Percentiles rank a stretch among this genome's conserved stretches.
Conservation (phyloP, 2,329 filamentous ascomycete genomes). For the Nemania diffusa region DNA sequence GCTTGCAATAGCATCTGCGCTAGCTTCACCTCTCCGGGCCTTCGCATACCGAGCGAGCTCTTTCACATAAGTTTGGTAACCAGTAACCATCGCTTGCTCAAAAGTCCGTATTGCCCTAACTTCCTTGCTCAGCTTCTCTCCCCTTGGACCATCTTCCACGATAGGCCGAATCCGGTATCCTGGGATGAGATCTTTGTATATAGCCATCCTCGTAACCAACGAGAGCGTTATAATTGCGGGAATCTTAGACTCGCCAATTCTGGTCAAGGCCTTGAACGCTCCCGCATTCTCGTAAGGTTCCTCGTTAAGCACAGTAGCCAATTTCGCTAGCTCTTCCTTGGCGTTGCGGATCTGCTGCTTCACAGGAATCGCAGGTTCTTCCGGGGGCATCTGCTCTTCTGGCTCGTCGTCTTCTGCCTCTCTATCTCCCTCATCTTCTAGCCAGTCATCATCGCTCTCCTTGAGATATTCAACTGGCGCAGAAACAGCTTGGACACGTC, state of each 20-base stretch:
- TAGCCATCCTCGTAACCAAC: constrained; percentile 84
- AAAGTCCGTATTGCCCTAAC: constrained; percentile 84
- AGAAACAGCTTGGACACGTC: constrained; percentile 71
- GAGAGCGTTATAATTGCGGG: constrained; percentile 84
- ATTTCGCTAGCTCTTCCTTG: constrained; percentile 90
- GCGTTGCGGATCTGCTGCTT: constrained; percentile 84
- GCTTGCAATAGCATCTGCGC: constrained; percentile 66
- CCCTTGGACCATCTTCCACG: constrained; percentile 75
- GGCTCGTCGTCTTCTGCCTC: constrained; percentile 55
- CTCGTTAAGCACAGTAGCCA: constrained; percentile 85
- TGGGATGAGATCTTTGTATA: constrained; percentile 96
- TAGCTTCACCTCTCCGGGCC: constrained; percentile 54
- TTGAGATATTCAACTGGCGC: constrained; percentile 68
- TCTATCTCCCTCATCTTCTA: constrained; percentile 69
- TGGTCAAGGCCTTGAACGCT: constrained; percentile 79
- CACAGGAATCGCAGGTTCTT: constrained; percentile 73
- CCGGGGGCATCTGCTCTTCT: constrained; percentile 48
- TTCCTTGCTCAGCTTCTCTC: constrained; percentile 89
- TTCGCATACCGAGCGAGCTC: constrained; percentile 76
- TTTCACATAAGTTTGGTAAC: constrained; percentile 87
- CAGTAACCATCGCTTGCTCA: constrained; percentile 85
- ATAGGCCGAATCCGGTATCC: constrained; percentile 92
- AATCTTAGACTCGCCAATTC: constrained; percentile 76
- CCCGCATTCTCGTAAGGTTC: constrained; percentile 90
- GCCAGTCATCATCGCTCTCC: constrained; percentile 71